Evolutionary conservation across 2,329 filamentous ascomycete species (phyloP).

Genomic region (Neurospora sp.): DNA sequence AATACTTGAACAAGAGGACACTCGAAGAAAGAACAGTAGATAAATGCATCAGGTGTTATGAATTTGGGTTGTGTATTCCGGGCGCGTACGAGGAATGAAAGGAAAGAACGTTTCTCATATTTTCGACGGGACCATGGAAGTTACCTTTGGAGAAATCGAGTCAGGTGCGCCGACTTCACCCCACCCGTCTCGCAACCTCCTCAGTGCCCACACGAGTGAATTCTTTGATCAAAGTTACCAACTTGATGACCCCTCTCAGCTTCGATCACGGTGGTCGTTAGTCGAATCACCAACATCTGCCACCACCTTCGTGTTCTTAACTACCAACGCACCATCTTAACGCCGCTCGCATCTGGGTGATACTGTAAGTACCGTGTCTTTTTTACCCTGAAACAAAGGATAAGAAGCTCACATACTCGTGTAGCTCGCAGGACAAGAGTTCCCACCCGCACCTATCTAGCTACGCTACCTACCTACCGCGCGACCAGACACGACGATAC

Average conservation of each 20-base stretch:
- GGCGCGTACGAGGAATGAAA: background rate
- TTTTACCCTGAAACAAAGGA: too few relatives aligned
- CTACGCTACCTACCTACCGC: too few relatives aligned
- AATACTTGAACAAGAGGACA: background rate
- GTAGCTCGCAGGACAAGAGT: too few relatives aligned
- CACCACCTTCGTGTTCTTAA: too few relatives aligned
- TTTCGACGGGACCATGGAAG: background rate
- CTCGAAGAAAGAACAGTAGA: background rate
- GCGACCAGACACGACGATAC: too few relatives aligned
- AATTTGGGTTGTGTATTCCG: background rate
- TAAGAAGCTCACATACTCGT: too few relatives aligned
- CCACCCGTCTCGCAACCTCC: background rate
- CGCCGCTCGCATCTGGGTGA: too few relatives aligned
- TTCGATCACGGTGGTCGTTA: too few relatives aligned
- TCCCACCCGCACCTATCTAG: too few relatives aligned
- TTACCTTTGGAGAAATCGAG: background rate
- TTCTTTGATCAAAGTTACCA: background rate
- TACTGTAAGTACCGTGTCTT: too few relatives aligned
- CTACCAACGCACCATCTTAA: too few relatives aligned
- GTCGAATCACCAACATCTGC: too few relatives aligned
- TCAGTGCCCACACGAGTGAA: background rate
- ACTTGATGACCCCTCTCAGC: background rate
- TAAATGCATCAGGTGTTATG: background rate
- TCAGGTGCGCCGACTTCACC: background rate
- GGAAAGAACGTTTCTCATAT: background rate